These are phyloP conservation scores for Pilasporangium apinafurcum DNA, from an alignment of 352 stramenopile species.

Conservation along the genomic window DNA sequence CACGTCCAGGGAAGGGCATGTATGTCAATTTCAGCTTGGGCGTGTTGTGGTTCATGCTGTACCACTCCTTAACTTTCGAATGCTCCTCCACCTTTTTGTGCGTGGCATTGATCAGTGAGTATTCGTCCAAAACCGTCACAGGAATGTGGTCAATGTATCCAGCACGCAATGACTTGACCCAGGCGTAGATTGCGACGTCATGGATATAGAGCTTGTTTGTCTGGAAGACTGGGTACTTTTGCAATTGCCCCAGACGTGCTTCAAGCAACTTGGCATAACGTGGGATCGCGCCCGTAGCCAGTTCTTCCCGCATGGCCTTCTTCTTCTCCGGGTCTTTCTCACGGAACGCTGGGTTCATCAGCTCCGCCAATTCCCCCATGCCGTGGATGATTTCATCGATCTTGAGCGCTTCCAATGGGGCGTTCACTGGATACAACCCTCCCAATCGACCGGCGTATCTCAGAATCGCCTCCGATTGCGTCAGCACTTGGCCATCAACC, in stretches of 20 bases:
- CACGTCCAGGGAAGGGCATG: conserved; percentile 39
- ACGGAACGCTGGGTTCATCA: conserved; percentile 15
- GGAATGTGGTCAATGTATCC: conserved; percentile 35
- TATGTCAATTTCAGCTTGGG: conserved; percentile 50
- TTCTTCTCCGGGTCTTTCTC: conserved; percentile 34
- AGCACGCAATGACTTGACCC: conserved; percentile 14
- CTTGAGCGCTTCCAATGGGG: conserved; percentile 21
- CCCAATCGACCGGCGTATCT: conserved; percentile 49
- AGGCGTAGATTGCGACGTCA: conserved; percentile 22
- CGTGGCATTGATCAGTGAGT: conserved; percentile 14
- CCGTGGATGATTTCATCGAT: conserved; percentile 53
- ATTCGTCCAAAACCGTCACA: conserved; percentile 17
- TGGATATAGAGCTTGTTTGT: conserved; percentile 42
- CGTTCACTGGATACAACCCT: conserved; percentile 33
- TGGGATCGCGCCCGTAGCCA: conserved; percentile 6
- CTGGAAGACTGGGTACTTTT: conserved; percentile 6
- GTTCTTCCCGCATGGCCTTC: conserved; percentile 8
- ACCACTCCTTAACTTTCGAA: conserved; percentile 30
- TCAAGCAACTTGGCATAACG: conserved; percentile 4
- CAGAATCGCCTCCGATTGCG: conserved; percentile 45
- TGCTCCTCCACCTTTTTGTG: conserved; percentile 24
- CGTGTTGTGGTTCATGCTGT: not conserved
- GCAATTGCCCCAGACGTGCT: not conserved
- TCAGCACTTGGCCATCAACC: conserved; percentile 33
- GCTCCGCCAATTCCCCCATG: conserved; percentile 23